These are phyloP conservation scores for Metarhizium rileyi DNA, from an alignment of 2,329 filamentous ascomycete genomes.

Conservation along the genomic window DNA sequence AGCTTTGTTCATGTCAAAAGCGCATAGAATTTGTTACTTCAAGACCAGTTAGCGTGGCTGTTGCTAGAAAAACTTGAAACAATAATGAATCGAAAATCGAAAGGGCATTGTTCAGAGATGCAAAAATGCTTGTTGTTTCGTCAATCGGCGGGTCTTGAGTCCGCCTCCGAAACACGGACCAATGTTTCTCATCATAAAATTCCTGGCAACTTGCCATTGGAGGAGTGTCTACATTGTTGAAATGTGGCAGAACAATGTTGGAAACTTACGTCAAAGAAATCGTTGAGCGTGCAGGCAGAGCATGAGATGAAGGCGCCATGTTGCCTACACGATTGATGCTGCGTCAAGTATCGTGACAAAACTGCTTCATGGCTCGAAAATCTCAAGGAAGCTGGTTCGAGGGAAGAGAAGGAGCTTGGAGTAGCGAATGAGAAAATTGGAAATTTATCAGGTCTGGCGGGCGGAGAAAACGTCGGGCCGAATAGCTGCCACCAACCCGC, in stretches of 20 bases:
- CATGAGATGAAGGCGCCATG: background rate
- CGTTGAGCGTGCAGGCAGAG: background rate
- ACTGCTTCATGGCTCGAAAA: background rate
- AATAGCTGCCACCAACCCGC: background rate
- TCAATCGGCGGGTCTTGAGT: slow-evolving; percentile 84
- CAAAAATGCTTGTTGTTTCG: slow-evolving; percentile 64
- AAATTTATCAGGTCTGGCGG: slow-evolving; percentile 4
- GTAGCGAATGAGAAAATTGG: background rate
- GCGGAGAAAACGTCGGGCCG: slow-evolving; percentile 14
- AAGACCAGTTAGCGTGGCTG: background rate
- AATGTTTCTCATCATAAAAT: slow-evolving; percentile 67
- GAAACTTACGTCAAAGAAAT: slow-evolving; percentile 2
- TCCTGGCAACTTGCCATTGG: slow-evolving; percentile 1
- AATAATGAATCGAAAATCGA: background rate
- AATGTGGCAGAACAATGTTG: background rate
- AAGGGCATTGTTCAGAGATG: slow-evolving; percentile 53
- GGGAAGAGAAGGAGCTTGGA: background rate
- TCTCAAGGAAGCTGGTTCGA: background rate
- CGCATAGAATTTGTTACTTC: background rate
- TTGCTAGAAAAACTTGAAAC: background rate
- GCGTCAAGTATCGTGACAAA: background rate
- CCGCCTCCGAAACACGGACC: slow-evolving; percentile 93
- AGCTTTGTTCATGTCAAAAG: background rate
- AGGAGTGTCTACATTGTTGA: background rate
- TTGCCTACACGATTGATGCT: background rate